phyloP scores from a whole-genome alignment of 345 rosid species.

The Salix udensis region DNA sequence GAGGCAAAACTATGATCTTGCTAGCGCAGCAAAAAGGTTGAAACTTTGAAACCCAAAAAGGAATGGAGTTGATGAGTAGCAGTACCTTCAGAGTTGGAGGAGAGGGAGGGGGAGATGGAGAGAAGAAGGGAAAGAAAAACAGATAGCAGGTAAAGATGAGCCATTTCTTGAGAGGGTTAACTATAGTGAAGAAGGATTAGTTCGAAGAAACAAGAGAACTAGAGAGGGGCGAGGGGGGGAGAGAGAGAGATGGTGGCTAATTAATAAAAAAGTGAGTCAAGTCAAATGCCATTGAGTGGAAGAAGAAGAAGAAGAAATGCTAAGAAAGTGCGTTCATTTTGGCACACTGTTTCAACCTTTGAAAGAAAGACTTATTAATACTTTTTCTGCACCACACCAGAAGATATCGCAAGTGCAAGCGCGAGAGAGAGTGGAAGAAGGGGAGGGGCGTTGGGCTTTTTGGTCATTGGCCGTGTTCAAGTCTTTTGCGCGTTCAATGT shows the following conservation, averaged over 20 bases:
- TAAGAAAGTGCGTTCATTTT: background rate
- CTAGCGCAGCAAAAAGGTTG: background rate
- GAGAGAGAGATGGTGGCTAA: background rate
- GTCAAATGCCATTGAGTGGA: background rate
- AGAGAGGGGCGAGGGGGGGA: background rate
- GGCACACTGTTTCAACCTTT: background rate
- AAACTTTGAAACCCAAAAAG: slow-evolving; percentile 8
- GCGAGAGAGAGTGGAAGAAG: background rate
- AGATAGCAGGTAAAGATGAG: slow-evolving; percentile 10
- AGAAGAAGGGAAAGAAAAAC: slow-evolving; percentile 20
- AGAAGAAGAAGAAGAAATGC: background rate
- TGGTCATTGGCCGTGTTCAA: background rate
- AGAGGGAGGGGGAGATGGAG: slow-evolving; percentile 36
- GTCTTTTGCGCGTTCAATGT: background rate
- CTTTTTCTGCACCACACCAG: background rate
- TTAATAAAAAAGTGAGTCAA: background rate
- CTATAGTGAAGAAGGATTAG: background rate
- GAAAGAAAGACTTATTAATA: background rate
- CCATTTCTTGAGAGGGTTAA: slow-evolving; percentile 16
- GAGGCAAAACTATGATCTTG: background rate
- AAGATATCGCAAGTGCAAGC: background rate
- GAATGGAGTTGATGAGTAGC: background rate
- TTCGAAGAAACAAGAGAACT: background rate
- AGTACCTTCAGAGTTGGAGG: slow-evolving; percentile 59
- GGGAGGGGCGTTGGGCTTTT: background rate